Evolutionary conservation across 495 filamentous ascomycete species (phyloP), one percentile per base, ranked within the genome.

Genomic region (Talaromyces borbonicus): DNA sequence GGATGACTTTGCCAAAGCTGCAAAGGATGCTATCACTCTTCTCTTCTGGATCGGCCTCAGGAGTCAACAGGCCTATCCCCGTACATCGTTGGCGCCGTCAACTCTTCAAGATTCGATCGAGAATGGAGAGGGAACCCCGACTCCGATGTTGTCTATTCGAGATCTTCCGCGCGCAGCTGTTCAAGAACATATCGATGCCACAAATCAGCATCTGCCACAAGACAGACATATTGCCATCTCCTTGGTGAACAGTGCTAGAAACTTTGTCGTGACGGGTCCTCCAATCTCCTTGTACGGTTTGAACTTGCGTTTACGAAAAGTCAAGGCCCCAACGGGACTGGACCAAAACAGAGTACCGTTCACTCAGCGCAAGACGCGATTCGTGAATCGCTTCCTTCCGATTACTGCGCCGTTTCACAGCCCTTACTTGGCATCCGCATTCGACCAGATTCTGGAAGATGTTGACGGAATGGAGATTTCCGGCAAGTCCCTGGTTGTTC

Each of bases 41-140:
- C 83, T 99, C n/a, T 99, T 99, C 71, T 99, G 92, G 93, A 97
- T 99, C 52, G 93, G 93, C 51, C 78, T 90, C n/a, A 85, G 93
- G 52, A 95, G 90, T 61, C 93, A 99, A 59, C 93, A 99, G 60
- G 89, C 88, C 1, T 99, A 95, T 56, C 93, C 93, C 36, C 80
- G 81, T 42, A 97, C 93, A 2, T 96, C 93, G 1, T 72, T 99
- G 43, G 83, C 89, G n/a, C 93, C 93, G 1, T 79, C 77, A 1
- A 83, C 87, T 50, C 75, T 96, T n/a, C 89, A 90, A 59, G 93
- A 99, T 57, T 95, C 92, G 0, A 74, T 87, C 47, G 90, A 95
- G 56, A 81, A 90, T 66, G 90, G 92, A 5, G 93, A 99, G 61
- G 93, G 93, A 16, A 76, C 73, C 4, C 93, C 93, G 3, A 96